A percentile compares a stretch with the other conserved stretches of the same genome.
Conservation (phyloP, 1,284 basidiomycete species). For the Austropuccinia psidii region DNA sequence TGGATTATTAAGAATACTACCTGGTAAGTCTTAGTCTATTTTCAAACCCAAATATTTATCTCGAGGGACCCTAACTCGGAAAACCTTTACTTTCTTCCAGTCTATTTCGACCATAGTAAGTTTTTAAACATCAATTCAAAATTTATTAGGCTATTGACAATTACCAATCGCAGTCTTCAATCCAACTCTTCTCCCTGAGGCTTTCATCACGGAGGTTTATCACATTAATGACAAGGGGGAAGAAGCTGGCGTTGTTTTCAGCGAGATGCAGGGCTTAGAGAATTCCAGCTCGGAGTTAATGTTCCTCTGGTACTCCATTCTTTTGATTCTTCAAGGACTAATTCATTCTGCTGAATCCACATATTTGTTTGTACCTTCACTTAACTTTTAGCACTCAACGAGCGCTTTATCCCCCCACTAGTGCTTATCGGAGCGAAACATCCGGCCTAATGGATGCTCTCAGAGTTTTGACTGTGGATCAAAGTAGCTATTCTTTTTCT, state of each 20-base stretch:
- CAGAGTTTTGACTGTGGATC: conserved; percentile 73
- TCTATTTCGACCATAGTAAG: conserved; percentile 76
- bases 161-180: conserved; percentile 60
- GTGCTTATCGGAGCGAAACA: conserved; percentile 90
- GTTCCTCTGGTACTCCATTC: conserved; percentile 60
- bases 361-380: background rate
- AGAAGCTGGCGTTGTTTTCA: conserved; percentile 93
- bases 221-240: conserved; percentile 84
- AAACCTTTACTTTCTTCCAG: conserved; percentile 43
- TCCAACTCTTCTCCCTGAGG: conserved; percentile 78
- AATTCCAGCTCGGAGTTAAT: conserved; percentile 86
- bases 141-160: background rate
- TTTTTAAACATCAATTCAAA: background rate
- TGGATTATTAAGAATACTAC: conserved; percentile 87
- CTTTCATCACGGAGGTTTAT: conserved; percentile 74
- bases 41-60: too few species aligned
- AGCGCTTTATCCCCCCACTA: conserved; percentile 68
- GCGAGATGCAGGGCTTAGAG: conserved; percentile 95
- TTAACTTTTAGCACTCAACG: conserved; percentile 59
- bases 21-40: conserved; percentile 49
- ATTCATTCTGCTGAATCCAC: too few species aligned
- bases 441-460: conserved; percentile 91
- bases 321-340: background rate
- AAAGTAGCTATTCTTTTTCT: conserved; percentile 56
- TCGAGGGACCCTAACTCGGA: background rate